These are phyloP conservation scores for Gynostemma pentaphyllum DNA, from an alignment of 306 rosid species.

Conservation along the genomic window DNA sequence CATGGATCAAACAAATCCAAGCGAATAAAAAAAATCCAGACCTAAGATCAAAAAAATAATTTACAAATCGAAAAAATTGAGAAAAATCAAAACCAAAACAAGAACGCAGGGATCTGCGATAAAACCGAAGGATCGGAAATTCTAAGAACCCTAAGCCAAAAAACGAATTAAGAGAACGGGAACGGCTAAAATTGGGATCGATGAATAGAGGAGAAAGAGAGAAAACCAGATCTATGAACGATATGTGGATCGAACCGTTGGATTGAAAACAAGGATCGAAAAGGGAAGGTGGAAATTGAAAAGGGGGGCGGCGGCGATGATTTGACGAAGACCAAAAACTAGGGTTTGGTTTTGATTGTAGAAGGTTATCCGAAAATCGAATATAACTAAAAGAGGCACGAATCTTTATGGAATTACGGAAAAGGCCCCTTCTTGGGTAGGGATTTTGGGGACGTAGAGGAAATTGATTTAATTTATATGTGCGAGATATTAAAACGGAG, in stretches of 20 bases:
- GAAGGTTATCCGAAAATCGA: conserved; percentile 21
- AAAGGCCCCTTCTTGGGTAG: conserved; percentile 19
- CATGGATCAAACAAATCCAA: neutral
- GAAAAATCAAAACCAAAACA: neutral
- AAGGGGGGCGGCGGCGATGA: conserved; percentile 43
- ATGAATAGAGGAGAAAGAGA: neutral
- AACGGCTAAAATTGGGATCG: conserved; percentile 1
- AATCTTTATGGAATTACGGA: conserved; percentile 27
- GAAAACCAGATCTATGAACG: neutral
- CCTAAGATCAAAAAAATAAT: neutral
- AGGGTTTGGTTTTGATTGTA: conserved; percentile 30
- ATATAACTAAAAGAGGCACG: conserved; percentile 41
- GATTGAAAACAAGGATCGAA: neutral
- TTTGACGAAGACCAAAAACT: conserved; percentile 35
- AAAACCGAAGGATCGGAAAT: conserved; percentile 1
- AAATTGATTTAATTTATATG: conserved; percentile 19
- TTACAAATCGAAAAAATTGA: neutral
- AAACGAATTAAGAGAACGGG: neutral
- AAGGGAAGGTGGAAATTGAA: conserved; percentile 30
- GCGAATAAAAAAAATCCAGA: neutral
- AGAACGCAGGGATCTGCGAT: conserved; percentile 4
- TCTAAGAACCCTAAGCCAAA: neutral
- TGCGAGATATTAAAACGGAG: conserved; percentile 22
- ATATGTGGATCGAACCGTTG: neutral
- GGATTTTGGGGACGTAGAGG: conserved; percentile 14